Evolutionary conservation across 2,329 filamentous ascomycete genomes (phyloP), one percentile per base, ranked within the genome.

Genomic region (Cucurbitaria berberidis): DNA sequence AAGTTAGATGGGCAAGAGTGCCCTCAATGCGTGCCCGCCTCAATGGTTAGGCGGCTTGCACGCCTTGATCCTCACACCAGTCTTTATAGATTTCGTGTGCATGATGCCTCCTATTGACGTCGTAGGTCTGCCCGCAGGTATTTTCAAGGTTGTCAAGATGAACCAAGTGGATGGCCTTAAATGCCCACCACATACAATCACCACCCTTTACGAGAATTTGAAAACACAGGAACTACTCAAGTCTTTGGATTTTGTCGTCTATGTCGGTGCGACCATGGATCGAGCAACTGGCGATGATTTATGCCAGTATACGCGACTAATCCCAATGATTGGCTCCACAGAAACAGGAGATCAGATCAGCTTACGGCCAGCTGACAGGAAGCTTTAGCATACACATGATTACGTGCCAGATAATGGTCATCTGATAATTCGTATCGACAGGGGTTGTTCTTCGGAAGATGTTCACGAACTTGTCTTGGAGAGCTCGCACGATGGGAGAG

Each of bases 381-480:
- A 42, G 35, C 48, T 62, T 13, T 66, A 56, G 62, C 42, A 62
- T 36, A 64, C 59, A 7, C 55, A 62, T 30, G 45, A 53, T 11
- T 66, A 52, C 18, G 48, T 60, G 5, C 59, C 60, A 10, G 62
- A 62, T 8, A 61, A 56, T 16, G 58, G 51, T 4, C 27, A 48
- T 43, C 45, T 32, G 10, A 60, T 63, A 54, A 48, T 53, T 6
- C 58, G 10, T 11, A 45, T 65, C 15, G 29, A 45, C 11, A 30
- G 7, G 21, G 19, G 63, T 19, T 53, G 59, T 30, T 30, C 18
- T n/a, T 60, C 63, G 5, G 66, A 67, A 1, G 65, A 57, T 5
- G 50, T 74, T 11, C 70, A 73, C 43, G 76, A 78, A 58, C 62
- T 74, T 3, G 63, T 77, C 1, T 15, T 73, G 1, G 61, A 70